A percentile compares a stretch with the other conserved stretches of the same genome.
Evolutionary conservation across 108 stramenopile species (phyloP).

Genomic region (Conticribra guillardii): DNA sequence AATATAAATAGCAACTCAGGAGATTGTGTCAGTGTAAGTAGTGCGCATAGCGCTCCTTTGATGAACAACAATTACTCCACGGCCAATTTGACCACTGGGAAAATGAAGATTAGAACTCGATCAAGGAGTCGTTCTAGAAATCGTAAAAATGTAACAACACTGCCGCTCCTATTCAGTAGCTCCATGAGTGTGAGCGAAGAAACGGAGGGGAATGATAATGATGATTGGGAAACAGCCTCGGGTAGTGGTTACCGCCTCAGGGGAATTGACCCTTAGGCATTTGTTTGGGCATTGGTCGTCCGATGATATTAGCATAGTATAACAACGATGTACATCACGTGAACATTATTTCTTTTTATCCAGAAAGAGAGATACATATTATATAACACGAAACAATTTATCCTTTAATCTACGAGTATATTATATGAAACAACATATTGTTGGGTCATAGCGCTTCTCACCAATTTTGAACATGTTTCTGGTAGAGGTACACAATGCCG

Average conservation of each 20-base stretch:
- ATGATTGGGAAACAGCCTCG: constrained; percentile 47
- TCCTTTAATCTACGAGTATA: too few species aligned
- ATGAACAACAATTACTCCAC: constrained; percentile 8
- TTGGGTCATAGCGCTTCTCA: too few species aligned
- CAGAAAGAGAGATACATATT: too few species aligned
- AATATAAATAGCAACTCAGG: constrained; percentile 12
- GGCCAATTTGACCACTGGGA: constrained; percentile 42
- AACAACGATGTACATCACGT: too few species aligned
- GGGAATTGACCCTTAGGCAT: constrained; percentile 43
- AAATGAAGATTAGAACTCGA: constrained; percentile 37
- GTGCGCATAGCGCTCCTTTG: constrained; percentile 35
- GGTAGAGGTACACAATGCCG: too few species aligned
- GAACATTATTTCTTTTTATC: too few species aligned
- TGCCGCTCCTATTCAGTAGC: constrained; percentile 46
- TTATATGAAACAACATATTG: too few species aligned
- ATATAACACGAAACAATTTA: too few species aligned
- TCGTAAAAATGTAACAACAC: constrained; percentile 33
- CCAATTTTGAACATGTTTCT: too few species aligned
- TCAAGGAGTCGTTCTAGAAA: constrained; percentile 28
- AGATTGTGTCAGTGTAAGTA: constrained; percentile 29
- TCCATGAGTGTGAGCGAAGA: constrained; percentile 55
- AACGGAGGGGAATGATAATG: constrained; percentile 38
- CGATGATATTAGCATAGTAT: too few species aligned
- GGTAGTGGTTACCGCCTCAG: constrained; percentile 46
- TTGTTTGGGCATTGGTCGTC: too few species aligned